Conservation (phyloP, 2,329 filamentous ascomycete genomes). For the Colletotrichum sp. region DNA sequence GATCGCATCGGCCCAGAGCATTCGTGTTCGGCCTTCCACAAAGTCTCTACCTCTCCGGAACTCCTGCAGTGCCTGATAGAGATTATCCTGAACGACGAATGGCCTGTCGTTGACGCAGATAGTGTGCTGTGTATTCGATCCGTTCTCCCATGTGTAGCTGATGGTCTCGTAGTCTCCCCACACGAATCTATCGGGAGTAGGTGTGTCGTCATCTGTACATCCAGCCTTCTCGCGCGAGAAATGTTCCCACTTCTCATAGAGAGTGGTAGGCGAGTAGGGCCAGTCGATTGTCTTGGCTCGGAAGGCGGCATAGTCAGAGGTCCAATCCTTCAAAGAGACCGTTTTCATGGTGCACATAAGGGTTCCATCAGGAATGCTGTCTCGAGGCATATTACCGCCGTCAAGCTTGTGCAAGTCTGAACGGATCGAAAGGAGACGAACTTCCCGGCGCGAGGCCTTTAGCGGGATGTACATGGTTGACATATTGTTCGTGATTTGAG, state of each 20-base stretch:
- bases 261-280: not conserved
- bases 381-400: accelerated
- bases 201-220: accelerated
- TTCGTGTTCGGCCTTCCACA: accelerated
- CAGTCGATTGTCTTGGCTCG: not conserved
- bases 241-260: not conserved
- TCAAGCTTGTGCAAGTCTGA: not conserved
- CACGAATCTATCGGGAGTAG: not conserved
- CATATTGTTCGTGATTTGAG: no score
- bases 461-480: not conserved
- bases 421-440: not conserved
- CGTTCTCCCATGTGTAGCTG: not conserved
- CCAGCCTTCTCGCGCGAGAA: not conserved
- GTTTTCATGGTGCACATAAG: not conserved
- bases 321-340: not conserved
- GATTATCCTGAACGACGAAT: not conserved
- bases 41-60: accelerated
- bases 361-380: not conserved
- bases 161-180: not conserved
- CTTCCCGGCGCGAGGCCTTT: accelerated
- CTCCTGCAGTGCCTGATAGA: not conserved
- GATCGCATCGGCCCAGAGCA: not conserved
- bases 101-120: not conserved
- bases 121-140: not conserved
- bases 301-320: not conserved